Conservation (phyloP, 306 rosid species). For the Potentilla sterilis region DNA sequence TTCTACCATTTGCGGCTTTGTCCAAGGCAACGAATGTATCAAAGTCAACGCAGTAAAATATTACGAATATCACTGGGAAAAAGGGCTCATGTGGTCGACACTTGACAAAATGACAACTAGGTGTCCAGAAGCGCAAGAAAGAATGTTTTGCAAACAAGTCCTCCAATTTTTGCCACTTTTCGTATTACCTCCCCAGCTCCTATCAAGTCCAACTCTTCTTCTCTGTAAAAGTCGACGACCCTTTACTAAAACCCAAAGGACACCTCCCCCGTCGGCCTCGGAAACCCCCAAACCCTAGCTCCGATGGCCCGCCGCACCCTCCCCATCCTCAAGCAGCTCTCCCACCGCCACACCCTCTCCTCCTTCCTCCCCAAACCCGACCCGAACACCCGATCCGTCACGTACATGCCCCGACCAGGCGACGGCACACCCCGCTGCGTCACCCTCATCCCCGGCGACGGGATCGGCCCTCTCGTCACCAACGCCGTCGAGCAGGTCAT, state of each 20-base stretch:
- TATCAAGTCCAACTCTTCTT: conserved; percentile 12
- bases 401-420: conserved; percentile 71
- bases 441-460: conserved; percentile 84
- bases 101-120: too few species aligned
- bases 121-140: background rate
- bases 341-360: conserved; percentile 18
- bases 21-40: too few species aligned
- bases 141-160: conserved; percentile 19
- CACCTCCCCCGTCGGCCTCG: conserved; percentile 4
- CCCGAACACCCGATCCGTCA: conserved; percentile 37
- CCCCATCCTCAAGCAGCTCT: conserved; percentile 18
- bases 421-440: conserved; percentile 77
- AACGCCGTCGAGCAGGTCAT: conserved; percentile 85
- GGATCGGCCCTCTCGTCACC: conserved; percentile 80
- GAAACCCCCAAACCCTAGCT: conserved; percentile 15
- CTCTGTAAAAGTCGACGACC: background rate
- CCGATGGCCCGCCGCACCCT: conserved; percentile 18
- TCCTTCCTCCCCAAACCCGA: conserved; percentile 29
- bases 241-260: background rate
- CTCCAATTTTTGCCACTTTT: background rate
- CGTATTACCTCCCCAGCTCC: background rate
- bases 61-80: too few species aligned
- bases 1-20: too few species aligned
- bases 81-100: too few species aligned
- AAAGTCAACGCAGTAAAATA: too few species aligned